Base-by-base conservation (phyloP, 2,329 filamentous ascomycete genomes). In the Paramyrothecium roridum region DNA sequence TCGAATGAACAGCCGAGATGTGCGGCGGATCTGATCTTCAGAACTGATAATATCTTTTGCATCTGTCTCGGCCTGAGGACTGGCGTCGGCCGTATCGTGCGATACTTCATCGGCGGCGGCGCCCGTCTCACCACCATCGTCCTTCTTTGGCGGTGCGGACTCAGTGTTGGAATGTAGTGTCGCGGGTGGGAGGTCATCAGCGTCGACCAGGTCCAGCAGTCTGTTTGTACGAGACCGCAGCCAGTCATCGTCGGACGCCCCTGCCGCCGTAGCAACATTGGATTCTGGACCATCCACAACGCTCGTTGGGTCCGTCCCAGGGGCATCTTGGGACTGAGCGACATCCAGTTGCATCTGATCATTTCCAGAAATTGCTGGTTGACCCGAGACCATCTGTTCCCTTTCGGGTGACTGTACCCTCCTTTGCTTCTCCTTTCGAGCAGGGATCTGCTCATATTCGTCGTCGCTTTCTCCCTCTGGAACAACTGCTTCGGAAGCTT, bases 151-250 rank as follows among this genome's bases (percentile, higher is more conserved):
- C 54, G 58, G 49, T 33, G 50, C 46, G 16, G 52, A n/a, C 45
- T 37, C 56, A 49, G 47, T 52, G 13, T 50, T 54, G 23, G 52
- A 46, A 34, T 43, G 52, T 40, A 57, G 33, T 54, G 55, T 53
- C n/a, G 56, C 57, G 57, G 61, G 59, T 54, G 66, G 61, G 56
- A 74, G 62, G 56, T 89, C 84, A 57, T 87, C 87, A 47, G 91
- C 88, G 64, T 96, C 91, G 53, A 93, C 80, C 26, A 98, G 78
- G 69, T 93, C 95, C 52, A 97, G 80, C 50, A 96, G 77, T 64
- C 93, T 84, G 73, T 88, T 97, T 16, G 93, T 98, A 63, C 90
- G 86, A 59, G 90, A 93, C 56, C 93, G 86, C 63, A 97, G 79
- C 95, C 95, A 99, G 72, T 98, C 93, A 57, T 88, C 86, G 73